phyloP scores from a whole-genome alignment of 371 early-diverging fungal species.

The Vittaforma corneae region DNA sequence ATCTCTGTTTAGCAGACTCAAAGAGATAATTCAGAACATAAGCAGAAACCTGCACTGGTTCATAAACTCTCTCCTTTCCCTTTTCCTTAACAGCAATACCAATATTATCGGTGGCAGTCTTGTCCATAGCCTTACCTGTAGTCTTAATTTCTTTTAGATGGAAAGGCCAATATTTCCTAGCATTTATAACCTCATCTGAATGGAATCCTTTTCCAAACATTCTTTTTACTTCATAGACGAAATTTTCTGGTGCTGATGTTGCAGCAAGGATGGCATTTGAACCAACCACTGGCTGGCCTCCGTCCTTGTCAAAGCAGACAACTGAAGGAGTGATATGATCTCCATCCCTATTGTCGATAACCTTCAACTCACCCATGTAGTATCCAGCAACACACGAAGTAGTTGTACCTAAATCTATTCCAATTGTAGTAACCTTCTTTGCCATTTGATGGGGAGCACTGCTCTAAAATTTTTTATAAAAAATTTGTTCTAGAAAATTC shows the following conservation, averaged over 20 bases:
- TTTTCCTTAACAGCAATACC: conserved; percentile 21
- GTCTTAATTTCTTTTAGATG: conserved; percentile 34
- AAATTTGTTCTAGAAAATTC: too few relatives aligned
- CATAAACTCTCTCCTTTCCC: conserved; percentile 33
- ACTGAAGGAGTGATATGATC: conserved; percentile 86
- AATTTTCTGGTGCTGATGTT: conserved; percentile 72
- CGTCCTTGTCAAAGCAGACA: conserved; percentile 76
- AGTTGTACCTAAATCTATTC: conserved; percentile 87
- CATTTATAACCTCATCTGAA: conserved; percentile 54
- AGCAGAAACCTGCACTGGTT: conserved; percentile 57
- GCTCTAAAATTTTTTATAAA: too few relatives aligned
- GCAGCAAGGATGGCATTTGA: conserved; percentile 83
- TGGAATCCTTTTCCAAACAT: conserved; percentile 67
- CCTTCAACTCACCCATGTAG: conserved; percentile 66
- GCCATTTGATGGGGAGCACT: too few relatives aligned
- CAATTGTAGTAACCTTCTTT: conserved; percentile 42
- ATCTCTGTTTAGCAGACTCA: conserved; percentile 75
- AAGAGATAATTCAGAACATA: conserved; percentile 69
- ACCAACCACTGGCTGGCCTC: conserved; percentile 61
- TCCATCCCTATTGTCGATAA: conserved; percentile 81
- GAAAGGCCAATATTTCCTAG: conserved; percentile 58
- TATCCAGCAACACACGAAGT: conserved; percentile 85
- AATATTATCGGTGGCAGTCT: conserved; percentile 51
- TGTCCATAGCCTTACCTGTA: conserved; percentile 68
- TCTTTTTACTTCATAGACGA: conserved; percentile 89